phyloP scores from a whole-genome alignment of 75 land plant genomes.

The Cupressus sempervirens region DNA sequence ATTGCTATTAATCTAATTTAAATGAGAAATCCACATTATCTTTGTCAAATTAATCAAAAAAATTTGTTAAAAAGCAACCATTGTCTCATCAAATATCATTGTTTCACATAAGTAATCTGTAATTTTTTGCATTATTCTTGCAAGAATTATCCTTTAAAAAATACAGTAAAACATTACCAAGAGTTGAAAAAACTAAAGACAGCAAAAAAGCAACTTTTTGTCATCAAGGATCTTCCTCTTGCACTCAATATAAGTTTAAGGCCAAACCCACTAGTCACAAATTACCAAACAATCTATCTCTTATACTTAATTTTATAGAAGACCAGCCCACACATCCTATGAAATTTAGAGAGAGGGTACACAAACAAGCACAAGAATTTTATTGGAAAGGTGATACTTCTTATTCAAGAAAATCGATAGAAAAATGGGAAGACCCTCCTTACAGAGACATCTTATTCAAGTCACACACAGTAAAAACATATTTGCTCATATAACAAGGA shows the following conservation, averaged over 20 bases:
- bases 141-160: neutral
- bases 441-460: neutral
- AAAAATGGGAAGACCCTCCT: neutral
- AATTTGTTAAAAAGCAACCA: neutral
- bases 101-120: neutral
- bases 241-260: neutral
- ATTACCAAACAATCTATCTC: neutral
- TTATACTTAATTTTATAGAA: neutral
- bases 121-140: neutral
- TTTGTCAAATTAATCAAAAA: neutral
- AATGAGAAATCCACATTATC: slow-evolving; percentile 9
- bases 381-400: neutral
- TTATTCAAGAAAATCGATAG: neutral
- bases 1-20: neutral
- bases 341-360: neutral
- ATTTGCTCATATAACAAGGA: neutral
- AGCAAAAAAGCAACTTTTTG: neutral
- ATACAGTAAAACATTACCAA: neutral
- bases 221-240: neutral
- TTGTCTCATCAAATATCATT: neutral
- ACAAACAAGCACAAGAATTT: neutral
- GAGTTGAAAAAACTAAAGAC: neutral
- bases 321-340: neutral
- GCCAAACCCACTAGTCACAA: neutral
- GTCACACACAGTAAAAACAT: neutral